Evolutionary conservation across 257 asterid genomes (phyloP).

Genomic region (Solanum commersonii): DNA sequence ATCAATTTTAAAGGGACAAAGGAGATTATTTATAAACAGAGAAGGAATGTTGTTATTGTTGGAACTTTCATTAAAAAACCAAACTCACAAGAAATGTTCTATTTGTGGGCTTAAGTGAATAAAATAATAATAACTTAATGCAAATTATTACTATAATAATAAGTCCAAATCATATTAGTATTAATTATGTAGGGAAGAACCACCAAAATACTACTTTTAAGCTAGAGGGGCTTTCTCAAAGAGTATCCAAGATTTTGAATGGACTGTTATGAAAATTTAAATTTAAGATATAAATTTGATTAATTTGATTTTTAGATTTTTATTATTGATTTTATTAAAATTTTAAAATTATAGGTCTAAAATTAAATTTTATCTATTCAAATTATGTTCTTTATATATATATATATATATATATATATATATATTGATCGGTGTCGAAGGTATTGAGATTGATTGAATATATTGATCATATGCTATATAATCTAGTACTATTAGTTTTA

Average conservation of each 20-base stretch:
- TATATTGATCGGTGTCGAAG: too few relatives aligned
- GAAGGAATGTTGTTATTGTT: neutral
- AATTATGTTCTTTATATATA: too few relatives aligned
- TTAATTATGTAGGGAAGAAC: constrained; percentile 7
- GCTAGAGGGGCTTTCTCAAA: neutral
- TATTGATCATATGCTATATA: too few relatives aligned
- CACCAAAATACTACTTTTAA: constrained; percentile 45
- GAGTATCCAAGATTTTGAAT: neutral
- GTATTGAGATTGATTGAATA: too few relatives aligned
- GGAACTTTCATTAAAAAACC: constrained; percentile 30
- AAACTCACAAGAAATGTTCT: constrained; percentile 37
- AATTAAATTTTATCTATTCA: too few relatives aligned
- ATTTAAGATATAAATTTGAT: neutral
- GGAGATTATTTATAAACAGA: neutral
- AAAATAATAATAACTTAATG: neutral
- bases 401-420: too few relatives aligned
- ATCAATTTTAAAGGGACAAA: neutral
- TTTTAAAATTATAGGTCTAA: too few relatives aligned
- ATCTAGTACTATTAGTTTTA: too few relatives aligned
- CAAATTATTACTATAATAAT: constrained; percentile 9
- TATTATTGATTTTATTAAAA: fast-evolving
- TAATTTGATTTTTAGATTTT: neutral
- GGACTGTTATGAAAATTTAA: neutral
- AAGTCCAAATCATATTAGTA: constrained; percentile 24
- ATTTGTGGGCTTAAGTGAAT: constrained; percentile 25